Evolutionary conservation across 2,329 filamentous ascomycete species (phyloP).

Genomic region (Paraphaeosphaeria sporulosa): DNA sequence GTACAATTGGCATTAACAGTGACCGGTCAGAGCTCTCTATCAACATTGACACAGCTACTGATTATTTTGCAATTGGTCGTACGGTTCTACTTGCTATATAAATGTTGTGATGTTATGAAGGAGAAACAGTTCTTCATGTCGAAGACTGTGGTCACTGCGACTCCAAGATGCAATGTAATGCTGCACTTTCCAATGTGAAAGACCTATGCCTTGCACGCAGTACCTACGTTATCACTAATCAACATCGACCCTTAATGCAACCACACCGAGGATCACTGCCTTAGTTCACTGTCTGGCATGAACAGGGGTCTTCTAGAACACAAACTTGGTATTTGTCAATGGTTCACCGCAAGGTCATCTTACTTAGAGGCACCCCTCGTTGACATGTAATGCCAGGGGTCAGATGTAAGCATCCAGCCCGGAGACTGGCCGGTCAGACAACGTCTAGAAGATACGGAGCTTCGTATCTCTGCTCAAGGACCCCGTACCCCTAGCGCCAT

Average conservation of each 20-base stretch:
- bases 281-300: not conserved
- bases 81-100: too few species aligned
- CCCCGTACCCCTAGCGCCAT: not conserved
- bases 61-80: too few species aligned
- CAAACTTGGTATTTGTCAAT: not conserved
- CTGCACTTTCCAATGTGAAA: not conserved
- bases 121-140: not conserved
- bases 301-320: not conserved
- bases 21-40: too few species aligned
- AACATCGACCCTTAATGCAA: not conserved
- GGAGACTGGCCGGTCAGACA: not conserved
- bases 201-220: not conserved
- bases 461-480: not conserved
- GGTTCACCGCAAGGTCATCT: not conserved
- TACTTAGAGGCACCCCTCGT: too few species aligned
- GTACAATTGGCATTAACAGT: too few species aligned
- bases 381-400: not conserved
- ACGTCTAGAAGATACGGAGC: not conserved
- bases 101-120: too few species aligned
- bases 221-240: not conserved
- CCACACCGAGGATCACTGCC: not conserved
- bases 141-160: not conserved
- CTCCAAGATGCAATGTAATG: not conserved
- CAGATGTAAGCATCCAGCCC: not conserved
- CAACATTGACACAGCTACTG: too few species aligned